Conservation (phyloP, 768 basidiomycete genomes). For the Xanthoconium purpureum region DNA sequence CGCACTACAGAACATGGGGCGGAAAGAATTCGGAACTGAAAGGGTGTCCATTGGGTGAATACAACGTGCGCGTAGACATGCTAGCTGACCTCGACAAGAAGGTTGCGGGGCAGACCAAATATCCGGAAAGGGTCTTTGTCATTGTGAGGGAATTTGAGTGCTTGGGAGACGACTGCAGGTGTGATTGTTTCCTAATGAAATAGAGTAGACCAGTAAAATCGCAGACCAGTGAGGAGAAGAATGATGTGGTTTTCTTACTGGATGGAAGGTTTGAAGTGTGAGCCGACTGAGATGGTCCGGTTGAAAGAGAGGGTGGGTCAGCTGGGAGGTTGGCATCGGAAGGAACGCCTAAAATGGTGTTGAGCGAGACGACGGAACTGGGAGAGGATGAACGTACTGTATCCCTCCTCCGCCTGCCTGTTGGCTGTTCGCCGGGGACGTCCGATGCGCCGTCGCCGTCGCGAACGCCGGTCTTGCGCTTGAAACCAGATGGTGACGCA, state of each 20-base stretch:
- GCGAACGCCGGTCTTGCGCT: constrained; percentile 18
- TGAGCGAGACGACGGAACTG: background rate
- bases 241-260: constrained; percentile 32
- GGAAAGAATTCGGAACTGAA: constrained; percentile 66
- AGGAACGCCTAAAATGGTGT: constrained; percentile 38
- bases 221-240: background rate
- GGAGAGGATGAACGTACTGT: constrained; percentile 8
- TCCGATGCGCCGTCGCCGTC: constrained; percentile 12
- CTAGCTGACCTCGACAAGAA: constrained; percentile 64
- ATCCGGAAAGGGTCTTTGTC: constrained; percentile 52
- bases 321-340: constrained; percentile 36
- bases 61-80: background rate
- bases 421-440: constrained; percentile 18
- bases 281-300: constrained; percentile 35
- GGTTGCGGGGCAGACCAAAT: constrained; percentile 69
- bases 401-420: constrained; percentile 24
- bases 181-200: constrained; percentile 32
- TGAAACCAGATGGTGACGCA: constrained; percentile 20
- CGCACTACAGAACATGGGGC: constrained; percentile 73
- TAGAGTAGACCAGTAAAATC: background rate
- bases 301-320: constrained; percentile 43
- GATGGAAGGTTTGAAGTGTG: constrained; percentile 41
- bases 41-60: background rate
- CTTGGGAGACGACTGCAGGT: constrained; percentile 40
- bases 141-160: constrained; percentile 42